phyloP scores from a whole-genome alignment of 345 rosid species.

The Lepidium didymum region DNA sequence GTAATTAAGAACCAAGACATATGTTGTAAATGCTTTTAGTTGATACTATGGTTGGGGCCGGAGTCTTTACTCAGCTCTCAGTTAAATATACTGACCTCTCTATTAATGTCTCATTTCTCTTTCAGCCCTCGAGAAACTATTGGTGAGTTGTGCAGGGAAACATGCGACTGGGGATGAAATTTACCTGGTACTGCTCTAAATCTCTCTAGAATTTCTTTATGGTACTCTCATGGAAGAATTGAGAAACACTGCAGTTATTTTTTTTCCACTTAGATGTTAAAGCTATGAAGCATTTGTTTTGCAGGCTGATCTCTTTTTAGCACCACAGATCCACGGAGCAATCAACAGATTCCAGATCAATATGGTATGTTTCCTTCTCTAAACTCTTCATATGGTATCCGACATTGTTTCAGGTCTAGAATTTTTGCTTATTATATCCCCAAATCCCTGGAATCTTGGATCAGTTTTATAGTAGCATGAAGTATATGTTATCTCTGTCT shows the following conservation, averaged over 20 bases:
- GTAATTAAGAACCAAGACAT: background rate
- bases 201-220: slow-evolving; percentile 3
- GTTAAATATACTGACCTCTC: background rate
- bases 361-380: slow-evolving; percentile 42
- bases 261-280: background rate
- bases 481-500: background rate
- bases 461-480: background rate
- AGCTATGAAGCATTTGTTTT: background rate
- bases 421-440: background rate
- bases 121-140: slow-evolving; percentile 67
- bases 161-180: slow-evolving; percentile 75
- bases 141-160: slow-evolving; percentile 54
- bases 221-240: background rate
- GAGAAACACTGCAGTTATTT: background rate
- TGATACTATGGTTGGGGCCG: background rate
- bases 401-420: too few species aligned
- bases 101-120: slow-evolving; percentile 10
- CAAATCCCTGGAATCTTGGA: background rate
- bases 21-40: background rate
- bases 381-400: background rate
- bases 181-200: slow-evolving; percentile 40
- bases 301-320: slow-evolving; percentile 86
- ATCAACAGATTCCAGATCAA: slow-evolving; percentile 50
- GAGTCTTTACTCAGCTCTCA: background rate
- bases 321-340: slow-evolving; percentile 61